Evolutionary conservation across 2,329 filamentous ascomycete genomes (phyloP), one percentile per base, ranked within the genome.

Genomic region (Claviceps humidiphila): DNA sequence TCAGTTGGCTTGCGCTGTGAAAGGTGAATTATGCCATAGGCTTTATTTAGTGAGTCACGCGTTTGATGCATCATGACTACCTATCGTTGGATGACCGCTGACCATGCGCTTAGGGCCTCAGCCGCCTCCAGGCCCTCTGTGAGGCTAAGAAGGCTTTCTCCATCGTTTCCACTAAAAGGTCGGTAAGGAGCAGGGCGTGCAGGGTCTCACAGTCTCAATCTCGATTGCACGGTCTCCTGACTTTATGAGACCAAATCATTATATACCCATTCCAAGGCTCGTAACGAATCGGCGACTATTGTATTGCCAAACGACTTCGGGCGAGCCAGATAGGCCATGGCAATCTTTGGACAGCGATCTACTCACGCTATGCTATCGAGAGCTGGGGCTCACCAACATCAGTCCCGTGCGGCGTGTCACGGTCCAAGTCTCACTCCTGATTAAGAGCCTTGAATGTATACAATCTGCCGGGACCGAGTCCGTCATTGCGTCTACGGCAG

Each of bases 261-360:
- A 74, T 84, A 90, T 63, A 89, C 87, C 22, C 84, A 95, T 71
- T 88, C 87, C 41, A 81, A 84, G 4, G 80, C 77, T 37, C 75
- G 77, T 87, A 51, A 77, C 76, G 53, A 84, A 86, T 66, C 77
- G 81, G 61, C 80, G 85, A 52, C 72, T 84, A 39, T 89, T 89
- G 69, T 91, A 89, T 70, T 71, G 76, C 52, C 81, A 89, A 63
- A 74, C 78, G 4, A 78, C 78, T 1, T 66, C 76, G 24, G 83
- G 84, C 47, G 79, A 81, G 56, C 89, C 89, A 1, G 90, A 96
- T 67, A 90, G 90, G 2, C 44, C 81, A 94, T 51, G 89, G 89
- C n/a, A 84, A 85, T 70, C 75, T 95, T 61, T 96, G 91, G 90
- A 83, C 86, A 55, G 87, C 88, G 6, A 74, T 93, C n/a, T 93